phyloP scores from a whole-genome alignment of 306 rosid genomes.

The Abrus precatorius region DNA sequence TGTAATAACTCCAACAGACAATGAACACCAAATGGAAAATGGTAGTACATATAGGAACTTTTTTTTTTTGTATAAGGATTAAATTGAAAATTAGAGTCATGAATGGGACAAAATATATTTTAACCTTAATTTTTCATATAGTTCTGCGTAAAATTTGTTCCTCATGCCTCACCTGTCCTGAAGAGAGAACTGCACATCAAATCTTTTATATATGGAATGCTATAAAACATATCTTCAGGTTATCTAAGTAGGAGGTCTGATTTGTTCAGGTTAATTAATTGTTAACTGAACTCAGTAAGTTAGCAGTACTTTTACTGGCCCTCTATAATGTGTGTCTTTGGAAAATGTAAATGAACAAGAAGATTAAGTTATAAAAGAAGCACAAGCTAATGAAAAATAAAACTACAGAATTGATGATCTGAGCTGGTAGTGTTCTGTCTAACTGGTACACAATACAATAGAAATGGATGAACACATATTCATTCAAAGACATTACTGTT shows the following conservation, averaged over 20 bases:
- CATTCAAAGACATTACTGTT: background rate
- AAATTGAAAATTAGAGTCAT: slow-evolving; percentile 5
- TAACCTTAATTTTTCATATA: slow-evolving; percentile 13
- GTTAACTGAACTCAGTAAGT: slow-evolving; percentile 24
- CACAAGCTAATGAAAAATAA: slow-evolving; percentile 21
- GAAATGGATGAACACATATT: slow-evolving; percentile 23
- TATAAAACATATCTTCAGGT: slow-evolving; percentile 32
- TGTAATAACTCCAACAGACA: background rate
- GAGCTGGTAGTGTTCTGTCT: background rate
- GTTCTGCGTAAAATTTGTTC: slow-evolving; percentile 16
- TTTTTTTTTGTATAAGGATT: background rate
- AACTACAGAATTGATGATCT: slow-evolving; percentile 24
- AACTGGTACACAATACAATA: background rate
- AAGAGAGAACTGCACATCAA: slow-evolving; percentile 8
- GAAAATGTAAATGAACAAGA: background rate
- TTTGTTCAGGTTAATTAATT: slow-evolving; percentile 12
- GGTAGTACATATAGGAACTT: background rate
- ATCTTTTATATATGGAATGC: background rate
- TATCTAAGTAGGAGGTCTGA: slow-evolving; percentile 10
- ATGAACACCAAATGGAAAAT: slow-evolving; percentile 14
- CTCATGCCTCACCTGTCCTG: background rate
- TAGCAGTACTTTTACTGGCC: background rate
- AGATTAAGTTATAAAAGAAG: slow-evolving; percentile 18
- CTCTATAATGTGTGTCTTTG: background rate
- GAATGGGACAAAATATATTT: slow-evolving; percentile 6